Conservation (phyloP, 179 eudicot genomes). For the Dionaea muscipula region DNA sequence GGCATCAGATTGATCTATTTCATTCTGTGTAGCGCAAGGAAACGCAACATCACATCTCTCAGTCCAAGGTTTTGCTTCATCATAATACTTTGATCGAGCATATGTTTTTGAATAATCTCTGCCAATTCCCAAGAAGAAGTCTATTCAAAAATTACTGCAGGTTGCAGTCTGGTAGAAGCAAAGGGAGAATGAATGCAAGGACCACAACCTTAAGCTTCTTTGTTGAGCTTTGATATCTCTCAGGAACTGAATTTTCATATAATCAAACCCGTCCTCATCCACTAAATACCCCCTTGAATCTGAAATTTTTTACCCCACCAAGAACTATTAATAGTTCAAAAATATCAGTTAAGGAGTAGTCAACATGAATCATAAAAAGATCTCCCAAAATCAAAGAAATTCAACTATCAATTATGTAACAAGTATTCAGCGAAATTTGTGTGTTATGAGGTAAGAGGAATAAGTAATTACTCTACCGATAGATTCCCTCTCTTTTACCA, state of each 20-base stretch:
- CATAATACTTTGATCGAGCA: constrained; percentile 90
- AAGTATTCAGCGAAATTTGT: too few species aligned
- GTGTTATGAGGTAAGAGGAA: too few species aligned
- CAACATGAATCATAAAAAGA: too few species aligned
- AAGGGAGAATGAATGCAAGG: constrained; percentile 6
- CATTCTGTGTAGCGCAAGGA: constrained; percentile 92
- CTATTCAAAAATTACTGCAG: constrained; percentile 10
- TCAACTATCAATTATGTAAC: too few species aligned
- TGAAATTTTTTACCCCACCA: constrained; percentile 18
- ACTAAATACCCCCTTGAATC: constrained; percentile 93
- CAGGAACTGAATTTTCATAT: constrained; percentile 56
- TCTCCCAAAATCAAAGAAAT: too few species aligned
- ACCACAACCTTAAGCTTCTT: constrained; percentile 65
- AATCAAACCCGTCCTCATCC: constrained; percentile 90
- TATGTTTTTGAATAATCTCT: constrained; percentile 97
- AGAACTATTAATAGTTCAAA: background rate
- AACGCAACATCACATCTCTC: constrained; percentile 97
- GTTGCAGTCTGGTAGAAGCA: constrained; percentile 1
- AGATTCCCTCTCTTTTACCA: too few species aligned
- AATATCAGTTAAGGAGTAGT: background rate
- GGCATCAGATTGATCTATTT: constrained; percentile 91
- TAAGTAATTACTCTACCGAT: too few species aligned
- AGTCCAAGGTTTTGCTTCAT: constrained; percentile 94
- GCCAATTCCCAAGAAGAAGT: constrained; percentile 18
- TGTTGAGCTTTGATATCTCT: constrained; percentile 77